Conservation (phyloP, 140 eudicot species). For the Stevia rebaudiana region DNA sequence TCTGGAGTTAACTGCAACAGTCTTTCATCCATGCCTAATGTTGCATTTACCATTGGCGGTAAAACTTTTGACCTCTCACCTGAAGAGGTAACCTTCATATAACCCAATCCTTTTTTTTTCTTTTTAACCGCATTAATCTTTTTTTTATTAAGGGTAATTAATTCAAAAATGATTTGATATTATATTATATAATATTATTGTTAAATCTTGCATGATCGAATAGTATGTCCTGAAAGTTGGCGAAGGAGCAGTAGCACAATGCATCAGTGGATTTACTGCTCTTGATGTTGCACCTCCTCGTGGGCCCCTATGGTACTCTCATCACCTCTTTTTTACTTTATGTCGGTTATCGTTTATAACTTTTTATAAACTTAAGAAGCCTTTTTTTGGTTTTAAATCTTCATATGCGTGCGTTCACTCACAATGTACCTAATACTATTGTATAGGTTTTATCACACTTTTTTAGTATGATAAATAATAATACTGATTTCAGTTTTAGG, state of each 20-base stretch:
- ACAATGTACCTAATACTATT: not conserved
- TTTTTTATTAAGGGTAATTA: not conserved
- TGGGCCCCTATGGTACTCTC: slow-evolving; percentile 89
- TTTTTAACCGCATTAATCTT: not conserved
- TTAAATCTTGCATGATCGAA: not conserved
- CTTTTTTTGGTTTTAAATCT: not conserved
- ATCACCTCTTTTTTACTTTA: not conserved
- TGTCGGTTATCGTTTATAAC: not conserved
- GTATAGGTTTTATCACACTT: not conserved
- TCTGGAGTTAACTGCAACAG: slow-evolving; percentile 71
- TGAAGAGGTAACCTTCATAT: slow-evolving; percentile 50
- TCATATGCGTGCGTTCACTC: not conserved
- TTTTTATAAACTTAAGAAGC: not conserved
- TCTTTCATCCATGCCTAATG: slow-evolving; percentile 69
- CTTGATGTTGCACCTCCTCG: slow-evolving; percentile 88
- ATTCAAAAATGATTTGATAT: not conserved
- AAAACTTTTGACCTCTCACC: slow-evolving; percentile 61
- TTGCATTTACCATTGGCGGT: slow-evolving; percentile 81
- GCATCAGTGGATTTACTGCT: slow-evolving; percentile 92
- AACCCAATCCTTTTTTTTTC: not conserved
- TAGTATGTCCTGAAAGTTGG: slow-evolving; percentile 82
- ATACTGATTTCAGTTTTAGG: not conserved
- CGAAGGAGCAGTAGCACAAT: slow-evolving; percentile 67
- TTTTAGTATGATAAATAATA: no score
- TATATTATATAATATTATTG: not conserved